These are phyloP conservation scores for Aspergillus sp. DNA, from an alignment of 2,329 filamentous ascomycete genomes.

Conservation along the genomic window DNA sequence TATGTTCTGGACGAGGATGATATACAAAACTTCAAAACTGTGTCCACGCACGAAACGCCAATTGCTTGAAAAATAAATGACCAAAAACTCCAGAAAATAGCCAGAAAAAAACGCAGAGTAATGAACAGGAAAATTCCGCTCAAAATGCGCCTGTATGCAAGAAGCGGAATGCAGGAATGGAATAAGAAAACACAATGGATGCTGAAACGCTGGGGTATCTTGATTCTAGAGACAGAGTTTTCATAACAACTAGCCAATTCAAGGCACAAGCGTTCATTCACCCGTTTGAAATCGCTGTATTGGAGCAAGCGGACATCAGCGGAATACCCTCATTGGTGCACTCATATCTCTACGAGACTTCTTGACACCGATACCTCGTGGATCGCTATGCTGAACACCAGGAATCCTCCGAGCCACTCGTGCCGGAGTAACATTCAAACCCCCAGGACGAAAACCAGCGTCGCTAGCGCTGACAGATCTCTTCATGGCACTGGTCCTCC, in stretches of 20 bases:
- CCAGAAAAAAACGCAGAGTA: not conserved
- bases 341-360: constrained; percentile 37
- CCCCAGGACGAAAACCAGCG: constrained; percentile 28
- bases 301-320: constrained; percentile 16
- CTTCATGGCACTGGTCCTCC: constrained; percentile 45
- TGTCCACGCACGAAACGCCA: not conserved
- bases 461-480: constrained; percentile 43
- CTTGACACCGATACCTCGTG: constrained; percentile 28
- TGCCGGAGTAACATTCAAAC: constrained; percentile 26
- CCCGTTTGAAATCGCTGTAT: not conserved
- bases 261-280: not conserved
- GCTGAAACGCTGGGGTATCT: constrained; percentile 31
- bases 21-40: not conserved
- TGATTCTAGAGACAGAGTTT: constrained; percentile 20
- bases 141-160: not conserved
- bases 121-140: not conserved
- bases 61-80: not conserved
- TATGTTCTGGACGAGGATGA: constrained; percentile 2
- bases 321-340: constrained; percentile 37
- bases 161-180: not conserved
- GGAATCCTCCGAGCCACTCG: constrained; percentile 33
- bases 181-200: constrained; percentile 15
- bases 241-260: constrained; percentile 11
- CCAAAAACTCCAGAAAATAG: not conserved
- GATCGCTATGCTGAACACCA: constrained; percentile 30